Conservation (phyloP, 208 protist species). For the Acanthamoeba culbertsoni region DNA sequence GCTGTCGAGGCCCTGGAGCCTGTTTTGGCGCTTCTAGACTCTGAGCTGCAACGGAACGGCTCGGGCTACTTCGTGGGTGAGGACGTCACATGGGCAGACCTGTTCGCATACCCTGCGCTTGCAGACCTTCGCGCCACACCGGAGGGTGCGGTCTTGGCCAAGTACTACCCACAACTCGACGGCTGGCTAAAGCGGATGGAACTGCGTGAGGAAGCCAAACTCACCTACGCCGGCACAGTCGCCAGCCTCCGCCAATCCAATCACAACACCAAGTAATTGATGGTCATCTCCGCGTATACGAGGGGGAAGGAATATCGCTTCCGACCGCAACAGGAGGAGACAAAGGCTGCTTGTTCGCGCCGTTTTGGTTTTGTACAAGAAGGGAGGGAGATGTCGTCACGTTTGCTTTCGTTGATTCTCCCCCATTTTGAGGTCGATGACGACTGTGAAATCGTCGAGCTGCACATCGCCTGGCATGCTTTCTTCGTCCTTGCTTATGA, state of each 20-base stretch:
- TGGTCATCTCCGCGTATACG: neutral
- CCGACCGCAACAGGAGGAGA: too few relatives aligned
- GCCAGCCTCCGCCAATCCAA: neutral
- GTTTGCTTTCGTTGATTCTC: too few relatives aligned
- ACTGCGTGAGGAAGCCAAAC: neutral
- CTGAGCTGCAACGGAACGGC: neutral
- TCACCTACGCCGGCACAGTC: constrained; percentile 1
- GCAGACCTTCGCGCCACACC: neutral
- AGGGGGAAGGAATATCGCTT: neutral
- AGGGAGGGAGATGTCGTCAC: too few relatives aligned
- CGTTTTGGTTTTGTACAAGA: too few relatives aligned
- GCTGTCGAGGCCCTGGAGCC: neutral
- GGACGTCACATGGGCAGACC: neutral
- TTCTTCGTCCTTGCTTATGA: too few relatives aligned
- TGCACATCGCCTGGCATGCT: too few relatives aligned
- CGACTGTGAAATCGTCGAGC: too few relatives aligned
- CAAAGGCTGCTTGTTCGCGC: too few relatives aligned
- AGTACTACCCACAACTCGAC: neutral
- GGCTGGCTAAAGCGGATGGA: neutral
- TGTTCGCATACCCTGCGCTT: neutral
- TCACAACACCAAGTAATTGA: neutral
- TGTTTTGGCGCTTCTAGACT: neutral
- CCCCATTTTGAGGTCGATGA: too few relatives aligned
- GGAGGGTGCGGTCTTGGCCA: neutral
- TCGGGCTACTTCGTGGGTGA: neutral